phyloP scores from a whole-genome alignment of 768 basidiomycete genomes.

The Suillus discolor region DNA sequence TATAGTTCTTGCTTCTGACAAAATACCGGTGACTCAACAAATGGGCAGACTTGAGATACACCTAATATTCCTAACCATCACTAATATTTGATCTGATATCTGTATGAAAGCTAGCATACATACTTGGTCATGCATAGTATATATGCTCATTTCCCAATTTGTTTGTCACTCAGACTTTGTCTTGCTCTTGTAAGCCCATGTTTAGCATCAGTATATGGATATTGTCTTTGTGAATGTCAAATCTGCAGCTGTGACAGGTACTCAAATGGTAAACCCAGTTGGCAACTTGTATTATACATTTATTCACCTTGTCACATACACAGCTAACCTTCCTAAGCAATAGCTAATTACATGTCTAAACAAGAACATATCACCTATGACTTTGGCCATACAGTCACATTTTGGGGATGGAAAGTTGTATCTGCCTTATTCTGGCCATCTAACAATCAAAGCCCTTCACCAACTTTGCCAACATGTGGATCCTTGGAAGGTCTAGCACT shows the following conservation, averaged over 20 bases:
- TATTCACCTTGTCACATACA: slow-evolving; percentile 16
- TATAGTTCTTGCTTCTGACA: slow-evolving; percentile 32
- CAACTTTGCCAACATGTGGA: slow-evolving; percentile 7
- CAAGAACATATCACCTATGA: slow-evolving; percentile 16
- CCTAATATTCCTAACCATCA: slow-evolving; percentile 30
- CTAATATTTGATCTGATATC: slow-evolving; percentile 32
- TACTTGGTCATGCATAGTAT: slow-evolving; percentile 9
- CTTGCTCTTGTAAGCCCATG: neutral
- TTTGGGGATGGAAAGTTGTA: slow-evolving; percentile 15
- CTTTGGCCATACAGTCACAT: slow-evolving; percentile 12
- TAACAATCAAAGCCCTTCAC: slow-evolving; percentile 12
- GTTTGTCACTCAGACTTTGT: neutral
- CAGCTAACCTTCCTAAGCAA: slow-evolving; percentile 19
- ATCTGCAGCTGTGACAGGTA: neutral
- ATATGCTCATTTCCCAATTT: neutral
- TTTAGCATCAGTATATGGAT: slow-evolving; percentile 7
- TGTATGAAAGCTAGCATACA: slow-evolving; percentile 13
- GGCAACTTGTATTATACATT: slow-evolving; percentile 9
- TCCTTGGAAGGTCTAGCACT: slow-evolving; percentile 29
- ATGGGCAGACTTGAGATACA: slow-evolving; percentile 33
- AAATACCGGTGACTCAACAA: slow-evolving; percentile 33
- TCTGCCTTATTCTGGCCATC: neutral
- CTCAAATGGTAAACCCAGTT: slow-evolving; percentile 25
- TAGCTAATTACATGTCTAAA: slow-evolving; percentile 15
- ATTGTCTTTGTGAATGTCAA: slow-evolving; percentile 1